phyloP scores from a whole-genome alignment of 768 basidiomycete species.

The Suillus subaureus region DNA sequence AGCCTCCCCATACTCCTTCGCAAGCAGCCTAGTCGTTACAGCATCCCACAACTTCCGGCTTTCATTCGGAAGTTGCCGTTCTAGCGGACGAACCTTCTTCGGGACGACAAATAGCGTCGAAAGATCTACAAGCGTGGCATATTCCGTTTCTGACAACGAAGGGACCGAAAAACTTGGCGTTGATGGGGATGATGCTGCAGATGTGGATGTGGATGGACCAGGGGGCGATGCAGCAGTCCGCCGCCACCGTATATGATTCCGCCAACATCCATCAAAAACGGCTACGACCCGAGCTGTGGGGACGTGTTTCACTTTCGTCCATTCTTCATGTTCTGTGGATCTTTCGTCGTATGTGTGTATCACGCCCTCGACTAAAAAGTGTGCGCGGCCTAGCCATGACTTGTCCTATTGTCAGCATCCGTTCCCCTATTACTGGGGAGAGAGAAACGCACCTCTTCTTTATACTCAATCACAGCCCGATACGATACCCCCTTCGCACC shows the following conservation, averaged over 20 bases:
- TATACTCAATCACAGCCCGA: conserved; percentile 88
- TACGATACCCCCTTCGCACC: conserved; percentile 67
- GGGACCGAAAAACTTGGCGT: conserved; percentile 23
- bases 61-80: conserved; percentile 77
- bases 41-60: conserved; percentile 87
- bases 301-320: conserved; percentile 90
- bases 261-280: conserved; percentile 88
- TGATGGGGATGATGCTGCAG: conserved; percentile 38
- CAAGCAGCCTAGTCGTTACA: conserved; percentile 72
- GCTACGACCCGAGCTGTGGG: conserved; percentile 78
- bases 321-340: conserved; percentile 63
- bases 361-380: conserved; percentile 85
- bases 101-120: conserved; percentile 70
- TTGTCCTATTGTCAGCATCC: conserved; percentile 17
- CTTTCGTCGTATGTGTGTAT: conserved; percentile 80
- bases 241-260: conserved; percentile 79
- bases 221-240: conserved; percentile 47
- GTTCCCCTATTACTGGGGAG: background rate
- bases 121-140: conserved; percentile 74
- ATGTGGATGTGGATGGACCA: conserved; percentile 41
- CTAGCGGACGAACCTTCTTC: conserved; percentile 82
- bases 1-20: conserved; percentile 89
- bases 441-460: conserved; percentile 77
- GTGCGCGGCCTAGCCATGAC: conserved; percentile 91
- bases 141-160: conserved; percentile 46